phyloP scores from a whole-genome alignment of 495 filamentous ascomycete genomes.

The Aspergillus hancockii region DNA sequence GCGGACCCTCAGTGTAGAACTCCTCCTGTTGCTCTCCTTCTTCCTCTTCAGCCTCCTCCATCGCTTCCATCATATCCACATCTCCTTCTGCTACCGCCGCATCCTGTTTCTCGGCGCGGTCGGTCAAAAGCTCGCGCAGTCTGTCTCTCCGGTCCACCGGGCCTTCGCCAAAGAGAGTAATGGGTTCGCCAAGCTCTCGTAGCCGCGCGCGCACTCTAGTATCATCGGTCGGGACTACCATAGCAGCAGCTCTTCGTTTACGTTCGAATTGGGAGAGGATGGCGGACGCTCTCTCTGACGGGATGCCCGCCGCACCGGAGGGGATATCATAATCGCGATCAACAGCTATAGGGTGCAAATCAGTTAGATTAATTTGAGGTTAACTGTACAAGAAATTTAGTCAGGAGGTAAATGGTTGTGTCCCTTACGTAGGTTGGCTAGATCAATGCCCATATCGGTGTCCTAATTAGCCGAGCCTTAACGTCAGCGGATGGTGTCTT shows the following conservation, averaged over 20 bases:
- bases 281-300: conserved; percentile 85
- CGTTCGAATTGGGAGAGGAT: conserved; percentile 88
- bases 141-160: conserved; percentile 83
- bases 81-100: conserved; percentile 63
- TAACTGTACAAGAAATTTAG: no score
- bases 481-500: conserved; percentile 25
- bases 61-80: conserved; percentile 55
- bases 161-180: conserved; percentile 94
- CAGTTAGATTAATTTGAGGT: neutral
- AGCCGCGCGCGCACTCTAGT: conserved; percentile 76
- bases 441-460: conserved; percentile 68
- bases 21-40: conserved; percentile 84
- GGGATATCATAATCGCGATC: conserved; percentile 88
- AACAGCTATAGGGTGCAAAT: conserved; percentile 55
- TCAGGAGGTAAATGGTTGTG: neutral
- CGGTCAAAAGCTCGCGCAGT: conserved; percentile 76
- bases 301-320: conserved; percentile 67
- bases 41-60: conserved; percentile 48
- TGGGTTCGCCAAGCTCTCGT: conserved; percentile 83
- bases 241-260: conserved; percentile 82
- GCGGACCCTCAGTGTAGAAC: conserved; percentile 84
- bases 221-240: conserved; percentile 96
- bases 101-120: conserved; percentile 66
- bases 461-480: conserved; percentile 40
- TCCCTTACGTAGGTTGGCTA: conserved; percentile 76